Evolutionary conservation across 108 stramenopile genomes (phyloP), one percentile per base, ranked within the genome.

Genomic region (Cyclotella cryptica): DNA sequence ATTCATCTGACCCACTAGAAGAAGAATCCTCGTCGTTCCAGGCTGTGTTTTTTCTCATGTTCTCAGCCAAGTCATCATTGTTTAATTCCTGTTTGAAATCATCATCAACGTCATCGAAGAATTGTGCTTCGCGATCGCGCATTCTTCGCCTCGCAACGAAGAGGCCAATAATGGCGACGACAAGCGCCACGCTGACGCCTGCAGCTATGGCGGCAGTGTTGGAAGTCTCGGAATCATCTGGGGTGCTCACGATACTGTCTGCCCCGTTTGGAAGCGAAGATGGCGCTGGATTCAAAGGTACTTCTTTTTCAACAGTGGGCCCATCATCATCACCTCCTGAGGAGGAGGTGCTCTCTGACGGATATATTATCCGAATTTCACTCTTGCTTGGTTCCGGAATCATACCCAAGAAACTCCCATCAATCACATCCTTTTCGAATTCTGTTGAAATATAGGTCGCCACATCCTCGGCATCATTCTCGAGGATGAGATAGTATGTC

Each of bases 171-270:
- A 64, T 49, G 42, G 57, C 53, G 4, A 57, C 40, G 39, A 78
- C 30, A 4, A 78, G 49, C 9, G 67, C 63, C 3, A 63, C 27
- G 45, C 41, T 63, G 19, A 71, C 30, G 3, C 69, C 78, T 46
- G 45, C 69, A 26, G 64, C 70, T 27, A 78, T 78, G 19, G 68
- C 78, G 11, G 52, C 64, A 19, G 21, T 29, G 51, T 54, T 71
- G 64, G 77, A 57, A 39, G 10, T 22, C 13, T 43, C 74, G 10
- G 24, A 2, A 9, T 28, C 15, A 14, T 67, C 26, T 18, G 52
- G 40, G 22, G 14, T 41, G 24, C n/a, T 41, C 22, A n/a, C 13
- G 27, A 45, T 46, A n/a, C 42, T 15, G n/a, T 14, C 26, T 8
- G 1, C 65, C 1, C 10, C 12, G 6, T 43, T 28, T 45, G 17